A percentile compares a stretch with the other conserved stretches of the same genome.
Conservation (phyloP, 345 rosid species). For the Citrus australasica region DNA sequence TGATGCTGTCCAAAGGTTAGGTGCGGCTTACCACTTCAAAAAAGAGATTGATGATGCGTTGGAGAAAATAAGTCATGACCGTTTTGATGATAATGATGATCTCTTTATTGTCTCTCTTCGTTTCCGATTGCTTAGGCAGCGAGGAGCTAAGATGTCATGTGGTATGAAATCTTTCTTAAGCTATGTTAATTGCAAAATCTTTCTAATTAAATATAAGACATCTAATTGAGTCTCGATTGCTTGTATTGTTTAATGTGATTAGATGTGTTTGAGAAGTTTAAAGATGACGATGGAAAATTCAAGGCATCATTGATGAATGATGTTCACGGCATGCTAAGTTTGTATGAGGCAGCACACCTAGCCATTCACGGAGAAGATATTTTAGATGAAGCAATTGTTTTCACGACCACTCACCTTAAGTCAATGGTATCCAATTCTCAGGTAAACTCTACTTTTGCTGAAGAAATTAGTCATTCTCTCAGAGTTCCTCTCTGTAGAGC, state of each 20-base stretch:
- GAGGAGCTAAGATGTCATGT: no score
- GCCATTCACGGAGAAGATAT: slow-evolving; percentile 14
- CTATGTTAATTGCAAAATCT: no score
- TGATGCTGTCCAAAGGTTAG: slow-evolving; percentile 21
- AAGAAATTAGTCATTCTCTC: no score
- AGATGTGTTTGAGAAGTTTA: no score
- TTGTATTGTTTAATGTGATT: no score
- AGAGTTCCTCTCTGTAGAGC: no score
- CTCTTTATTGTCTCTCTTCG: slow-evolving; percentile 7
- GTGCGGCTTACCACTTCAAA: slow-evolving; percentile 17
- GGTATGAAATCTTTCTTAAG: background rate
- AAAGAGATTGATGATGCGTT: slow-evolving; percentile 23
- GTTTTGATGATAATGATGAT: background rate
- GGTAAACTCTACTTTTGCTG: no score
- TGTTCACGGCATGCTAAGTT: slow-evolving; percentile 5
- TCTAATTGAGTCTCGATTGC: no score
- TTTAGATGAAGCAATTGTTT: background rate
- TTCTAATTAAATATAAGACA: no score
- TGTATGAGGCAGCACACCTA: background rate
- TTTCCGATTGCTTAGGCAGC: no score
- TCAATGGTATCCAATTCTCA: background rate
- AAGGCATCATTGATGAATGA: background rate
- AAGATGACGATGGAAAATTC: background rate
- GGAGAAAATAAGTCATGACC: background rate
- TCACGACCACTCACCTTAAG: slow-evolving; percentile 4